Conservation (phyloP, 2,329 filamentous ascomycete species). For the Aspergillus floridensis region DNA sequence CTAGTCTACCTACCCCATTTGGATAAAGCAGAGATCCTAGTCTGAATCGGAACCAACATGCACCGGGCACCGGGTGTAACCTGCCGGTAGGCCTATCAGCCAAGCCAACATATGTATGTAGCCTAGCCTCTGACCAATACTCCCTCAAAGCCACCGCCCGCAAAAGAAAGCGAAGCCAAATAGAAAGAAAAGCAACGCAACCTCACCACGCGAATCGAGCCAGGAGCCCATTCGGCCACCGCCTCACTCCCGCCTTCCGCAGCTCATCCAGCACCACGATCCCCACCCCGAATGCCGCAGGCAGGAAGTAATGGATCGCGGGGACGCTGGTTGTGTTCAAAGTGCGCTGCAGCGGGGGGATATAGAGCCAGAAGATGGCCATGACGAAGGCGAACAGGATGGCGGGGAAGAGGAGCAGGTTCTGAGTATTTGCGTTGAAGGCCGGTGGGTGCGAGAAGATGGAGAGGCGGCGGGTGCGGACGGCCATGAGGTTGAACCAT, state of each 20-base stretch:
- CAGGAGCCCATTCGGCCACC: constrained; percentile 56
- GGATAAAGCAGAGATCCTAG: too few relatives aligned
- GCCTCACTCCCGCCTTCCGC: constrained; percentile 62
- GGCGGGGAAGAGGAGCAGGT: constrained; percentile 67
- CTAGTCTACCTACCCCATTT: too few relatives aligned
- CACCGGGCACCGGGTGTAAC: too few relatives aligned
- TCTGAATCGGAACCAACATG: too few relatives aligned
- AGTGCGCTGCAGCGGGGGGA: constrained; percentile 61
- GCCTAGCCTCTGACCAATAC: too few relatives aligned
- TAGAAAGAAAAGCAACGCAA: not conserved
- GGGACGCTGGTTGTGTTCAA: constrained; percentile 64
- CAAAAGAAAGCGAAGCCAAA: too few relatives aligned
- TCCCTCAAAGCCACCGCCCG: not conserved
- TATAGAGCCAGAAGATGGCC: constrained; percentile 68
- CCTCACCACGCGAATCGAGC: constrained; percentile 63
- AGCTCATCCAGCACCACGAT: constrained; percentile 65
- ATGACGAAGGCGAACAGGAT: constrained; percentile 68
- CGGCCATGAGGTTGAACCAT: constrained; percentile 71
- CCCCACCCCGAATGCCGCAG: constrained; percentile 67
- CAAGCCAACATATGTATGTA: too few relatives aligned
- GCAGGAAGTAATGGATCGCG: constrained; percentile 73
- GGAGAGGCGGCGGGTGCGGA: constrained; percentile 63
- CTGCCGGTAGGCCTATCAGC: too few relatives aligned
- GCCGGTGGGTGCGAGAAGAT: constrained; percentile 71
- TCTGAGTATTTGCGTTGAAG: constrained; percentile 64